phyloP scores from a whole-genome alignment of 2,329 filamentous ascomycete species.

The Gremmenia infestans region DNA sequence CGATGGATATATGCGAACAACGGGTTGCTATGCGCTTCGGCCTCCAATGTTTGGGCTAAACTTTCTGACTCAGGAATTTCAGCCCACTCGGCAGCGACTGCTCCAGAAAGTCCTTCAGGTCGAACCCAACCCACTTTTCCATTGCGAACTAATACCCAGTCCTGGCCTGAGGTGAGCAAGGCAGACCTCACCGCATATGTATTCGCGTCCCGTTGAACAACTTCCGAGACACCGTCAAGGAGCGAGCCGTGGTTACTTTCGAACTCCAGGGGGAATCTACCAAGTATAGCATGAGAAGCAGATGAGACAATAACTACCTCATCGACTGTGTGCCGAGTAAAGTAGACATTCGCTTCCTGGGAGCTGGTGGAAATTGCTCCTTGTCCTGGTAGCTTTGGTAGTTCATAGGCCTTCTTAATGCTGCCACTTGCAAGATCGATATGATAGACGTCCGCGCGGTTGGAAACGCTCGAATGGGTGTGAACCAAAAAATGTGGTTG shows the following conservation, averaged over 20 bases:
- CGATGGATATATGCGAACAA: constrained; percentile 83
- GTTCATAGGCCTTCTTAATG: constrained; percentile 72
- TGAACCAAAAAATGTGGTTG: constrained; percentile 82
- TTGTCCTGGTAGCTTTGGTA: constrained; percentile 64
- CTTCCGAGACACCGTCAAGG: constrained; percentile 72
- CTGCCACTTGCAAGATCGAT: constrained; percentile 65
- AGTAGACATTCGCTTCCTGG: constrained; percentile 77
- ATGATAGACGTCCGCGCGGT: constrained; percentile 84
- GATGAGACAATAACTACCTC: constrained; percentile 74
- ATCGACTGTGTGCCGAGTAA: constrained; percentile 72
- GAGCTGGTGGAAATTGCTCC: constrained; percentile 78
- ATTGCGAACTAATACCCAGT: constrained; percentile 82
- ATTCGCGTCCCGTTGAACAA: constrained; percentile 63
- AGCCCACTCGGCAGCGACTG: constrained; percentile 75
- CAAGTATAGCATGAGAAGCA: constrained; percentile 68
- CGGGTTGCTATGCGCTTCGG: constrained; percentile 79
- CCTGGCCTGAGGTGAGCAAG: constrained; percentile 58
- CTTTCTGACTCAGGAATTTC: constrained; percentile 69
- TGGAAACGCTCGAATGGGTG: constrained; percentile 62
- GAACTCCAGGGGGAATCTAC: constrained; percentile 61
- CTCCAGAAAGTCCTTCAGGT: constrained; percentile 74
- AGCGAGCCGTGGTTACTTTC: constrained; percentile 40
- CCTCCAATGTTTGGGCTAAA: constrained; percentile 74
- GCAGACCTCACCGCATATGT: constrained; percentile 76
- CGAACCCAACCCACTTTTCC: constrained; percentile 76